Percentiles rank a stretch among this genome's conserved stretches.
Conservation (phyloP, 1,139 yeast species). For the Pichia cactophila region DNA sequence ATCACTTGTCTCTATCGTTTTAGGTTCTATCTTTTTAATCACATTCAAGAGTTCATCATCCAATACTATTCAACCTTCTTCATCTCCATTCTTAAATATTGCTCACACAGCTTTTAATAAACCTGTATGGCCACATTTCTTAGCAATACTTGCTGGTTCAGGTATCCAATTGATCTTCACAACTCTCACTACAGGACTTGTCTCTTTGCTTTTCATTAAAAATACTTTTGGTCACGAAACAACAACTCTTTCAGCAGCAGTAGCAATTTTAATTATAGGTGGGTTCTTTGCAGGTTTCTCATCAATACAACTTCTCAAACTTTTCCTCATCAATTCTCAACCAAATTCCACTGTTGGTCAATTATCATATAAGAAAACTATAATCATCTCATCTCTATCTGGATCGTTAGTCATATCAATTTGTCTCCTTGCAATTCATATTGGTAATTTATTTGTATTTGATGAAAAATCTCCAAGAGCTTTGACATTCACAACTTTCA, state of each 20-base stretch:
- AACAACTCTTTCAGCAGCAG: slow-evolving; percentile 53
- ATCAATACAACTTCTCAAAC: slow-evolving; percentile 55
- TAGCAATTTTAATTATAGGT: slow-evolving; percentile 56
- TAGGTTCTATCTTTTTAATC: slow-evolving; percentile 53
- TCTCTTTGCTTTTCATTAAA: slow-evolving; percentile 52
- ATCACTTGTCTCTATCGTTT: slow-evolving; percentile 49
- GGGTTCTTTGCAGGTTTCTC: slow-evolving; percentile 69
- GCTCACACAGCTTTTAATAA: slow-evolving; percentile 46
- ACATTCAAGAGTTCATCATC: slow-evolving; percentile 26
- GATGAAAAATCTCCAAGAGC: slow-evolving; percentile 71
- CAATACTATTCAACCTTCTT: neutral
- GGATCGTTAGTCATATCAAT: slow-evolving; percentile 58
- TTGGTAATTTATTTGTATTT: slow-evolving; percentile 66
- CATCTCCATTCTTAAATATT: slow-evolving; percentile 24
- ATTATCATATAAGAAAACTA: slow-evolving; percentile 7
- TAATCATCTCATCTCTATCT: slow-evolving; percentile 40
- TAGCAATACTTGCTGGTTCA: slow-evolving; percentile 58
- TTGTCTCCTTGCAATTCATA: slow-evolving; percentile 44
- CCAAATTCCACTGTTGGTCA: slow-evolving; percentile 24
- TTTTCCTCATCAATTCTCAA: slow-evolving; percentile 31
- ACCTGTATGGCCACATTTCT: slow-evolving; percentile 40
- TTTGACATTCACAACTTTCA: slow-evolving; percentile 65
- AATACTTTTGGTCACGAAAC: slow-evolving; percentile 43
- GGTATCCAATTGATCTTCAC: slow-evolving; percentile 70
- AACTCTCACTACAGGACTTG: slow-evolving; percentile 48